Conservation (phyloP, 257 asterid species). For the Schizonepeta tenuifolia region DNA sequence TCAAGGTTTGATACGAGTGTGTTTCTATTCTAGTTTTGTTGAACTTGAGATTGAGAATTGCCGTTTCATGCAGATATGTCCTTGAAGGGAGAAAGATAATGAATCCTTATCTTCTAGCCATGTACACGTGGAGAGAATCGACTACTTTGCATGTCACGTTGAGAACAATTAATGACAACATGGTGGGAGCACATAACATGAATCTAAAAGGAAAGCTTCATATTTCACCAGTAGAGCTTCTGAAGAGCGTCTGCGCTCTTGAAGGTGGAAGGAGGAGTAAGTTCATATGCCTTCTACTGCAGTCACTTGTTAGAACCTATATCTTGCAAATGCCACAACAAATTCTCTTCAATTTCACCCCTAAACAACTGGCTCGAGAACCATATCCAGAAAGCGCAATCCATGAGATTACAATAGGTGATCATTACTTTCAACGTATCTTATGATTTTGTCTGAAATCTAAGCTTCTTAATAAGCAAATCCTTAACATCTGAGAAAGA, state of each 20-base stretch:
- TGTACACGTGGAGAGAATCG: slow-evolving; percentile 55
- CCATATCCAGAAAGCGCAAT: slow-evolving; percentile 44
- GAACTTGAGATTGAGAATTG: not conserved
- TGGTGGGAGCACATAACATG: slow-evolving; percentile 26
- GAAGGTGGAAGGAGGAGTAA: slow-evolving; percentile 37
- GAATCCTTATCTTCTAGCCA: slow-evolving; percentile 54
- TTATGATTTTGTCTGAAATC: not conserved
- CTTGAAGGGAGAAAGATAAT: slow-evolving; percentile 61
- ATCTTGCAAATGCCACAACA: slow-evolving; percentile 49
- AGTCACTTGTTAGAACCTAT: slow-evolving; percentile 53
- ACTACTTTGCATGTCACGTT: slow-evolving; percentile 50
- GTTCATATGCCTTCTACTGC: slow-evolving; percentile 37
- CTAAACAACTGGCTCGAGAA: slow-evolving; percentile 28
- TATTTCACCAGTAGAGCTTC: slow-evolving; percentile 47
- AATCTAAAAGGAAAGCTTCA: slow-evolving; percentile 50
- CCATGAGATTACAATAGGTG: slow-evolving; percentile 56
- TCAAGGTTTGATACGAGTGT: slow-evolving; percentile 44
- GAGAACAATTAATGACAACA: slow-evolving; percentile 38
- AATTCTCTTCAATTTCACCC: slow-evolving; percentile 10
- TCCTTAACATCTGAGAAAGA: too few species aligned
- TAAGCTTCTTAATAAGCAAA: not conserved
- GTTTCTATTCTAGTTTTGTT: not conserved
- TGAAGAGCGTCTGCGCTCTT: slow-evolving; percentile 39
- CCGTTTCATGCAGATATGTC: slow-evolving; percentile 50
- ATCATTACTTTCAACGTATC: not conserved